phyloP scores from a whole-genome alignment of 345 rosid species.

The Linum tenue region DNA sequence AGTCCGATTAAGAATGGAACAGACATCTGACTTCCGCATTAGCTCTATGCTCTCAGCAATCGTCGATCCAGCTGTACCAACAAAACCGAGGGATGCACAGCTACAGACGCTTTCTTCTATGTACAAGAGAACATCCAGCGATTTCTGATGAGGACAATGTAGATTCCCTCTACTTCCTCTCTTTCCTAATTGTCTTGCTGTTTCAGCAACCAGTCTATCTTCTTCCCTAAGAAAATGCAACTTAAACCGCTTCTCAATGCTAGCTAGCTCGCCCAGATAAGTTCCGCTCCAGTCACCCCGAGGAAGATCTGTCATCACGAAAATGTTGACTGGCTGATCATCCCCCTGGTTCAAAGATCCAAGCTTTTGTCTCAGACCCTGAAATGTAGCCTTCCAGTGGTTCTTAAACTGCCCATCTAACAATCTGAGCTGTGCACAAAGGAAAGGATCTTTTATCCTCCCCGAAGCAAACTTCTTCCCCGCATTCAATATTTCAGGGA shows the following conservation, averaged over 20 bases:
- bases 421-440: slow-evolving; percentile 83
- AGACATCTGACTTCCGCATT: slow-evolving; percentile 55
- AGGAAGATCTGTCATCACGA: slow-evolving; percentile 92
- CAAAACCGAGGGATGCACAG: slow-evolving; percentile 89
- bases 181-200: slow-evolving; percentile 34
- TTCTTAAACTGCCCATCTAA: slow-evolving; percentile 96
- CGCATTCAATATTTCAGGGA: slow-evolving; percentile 47
- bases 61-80: slow-evolving; percentile 89
- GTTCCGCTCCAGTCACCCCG: slow-evolving; percentile 68
- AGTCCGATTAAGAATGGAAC: slow-evolving; percentile 19
- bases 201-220: slow-evolving; percentile 42
- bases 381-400: slow-evolving; percentile 67
- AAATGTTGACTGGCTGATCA: slow-evolving; percentile 40
- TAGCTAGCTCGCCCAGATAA: slow-evolving; percentile 64
- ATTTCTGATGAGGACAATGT: slow-evolving; percentile 32
- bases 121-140: slow-evolving; percentile 53
- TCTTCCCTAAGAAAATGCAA: slow-evolving; percentile 46
- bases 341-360: slow-evolving; percentile 38
- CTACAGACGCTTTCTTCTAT: slow-evolving; percentile 82
- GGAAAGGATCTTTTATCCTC: slow-evolving; percentile 56
- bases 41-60: slow-evolving; percentile 71
- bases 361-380: slow-evolving; percentile 51
- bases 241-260: slow-evolving; percentile 41
- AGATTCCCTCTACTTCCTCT: slow-evolving; percentile 21
- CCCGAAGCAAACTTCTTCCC: slow-evolving; percentile 52